Evolutionary conservation across 441 rosid genomes (phyloP), one percentile per base, ranked within the genome.

Genomic region (Lepidium campestre): DNA sequence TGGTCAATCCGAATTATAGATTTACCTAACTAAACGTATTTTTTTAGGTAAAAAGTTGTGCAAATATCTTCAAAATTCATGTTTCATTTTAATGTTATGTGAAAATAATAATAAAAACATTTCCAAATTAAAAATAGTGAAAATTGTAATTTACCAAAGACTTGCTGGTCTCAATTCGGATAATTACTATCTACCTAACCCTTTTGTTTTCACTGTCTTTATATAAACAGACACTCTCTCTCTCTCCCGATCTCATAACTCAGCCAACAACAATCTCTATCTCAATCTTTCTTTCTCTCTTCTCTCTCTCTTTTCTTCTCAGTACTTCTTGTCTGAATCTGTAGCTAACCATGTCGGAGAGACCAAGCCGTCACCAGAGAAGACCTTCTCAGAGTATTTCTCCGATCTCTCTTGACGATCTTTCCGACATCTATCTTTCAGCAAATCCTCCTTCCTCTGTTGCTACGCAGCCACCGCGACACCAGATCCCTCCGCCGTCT

Each of bases 341-440:
- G 40, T 6, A 74, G 18, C 69, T 19, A 19, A 46, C 42, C 68
- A 74, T 74, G 78, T 74, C 78, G 50, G 78, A 74, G 47, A 62
- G 74, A 68, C 78, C 78, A 68, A 68, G 35, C 34, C 70, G 78
- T 41, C 78, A 74, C 56, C 66, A 74, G 44, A 62, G 78, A 48
- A 68, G 74, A 62, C 78, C 69, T 47, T 74, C 78, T 57, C 78
- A 74, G 36, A 74, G 57, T 25, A 48, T 72, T 37, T 67, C 61
- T 0, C 56, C 69, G 23, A 61, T 74, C 66, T 54, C 70, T 6
- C 54, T 67, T 10, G 77, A 74, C 7, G 74, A 74, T 62, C 65
- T 74, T 3, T 47, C 77, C 4, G 70, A 74, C 23, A 41, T 74
- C 57, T 62, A 74, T 40, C 45, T 62, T 42, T 9, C 48, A 5